Conservation (phyloP, 495 filamentous ascomycete genomes). For the Terfezia claveryi region DNA sequence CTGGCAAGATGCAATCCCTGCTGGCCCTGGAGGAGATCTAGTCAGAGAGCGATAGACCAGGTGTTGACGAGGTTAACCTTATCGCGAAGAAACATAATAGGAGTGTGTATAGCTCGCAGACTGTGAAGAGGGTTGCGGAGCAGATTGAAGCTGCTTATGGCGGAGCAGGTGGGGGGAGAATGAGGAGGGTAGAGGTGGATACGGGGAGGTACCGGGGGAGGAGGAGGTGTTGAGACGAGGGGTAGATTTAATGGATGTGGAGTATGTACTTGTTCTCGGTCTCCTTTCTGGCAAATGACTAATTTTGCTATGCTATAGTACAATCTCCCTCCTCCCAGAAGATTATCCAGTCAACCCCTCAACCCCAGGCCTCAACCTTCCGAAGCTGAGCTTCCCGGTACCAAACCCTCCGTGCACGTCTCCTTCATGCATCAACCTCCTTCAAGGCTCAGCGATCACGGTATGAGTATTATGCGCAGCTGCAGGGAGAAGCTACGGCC, state of each 20-base stretch:
- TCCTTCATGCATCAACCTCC: conserved; percentile 3
- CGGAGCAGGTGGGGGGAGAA: conserved; percentile 11
- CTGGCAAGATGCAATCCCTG: conserved; percentile 31
- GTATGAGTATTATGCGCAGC: conserved; percentile 17
- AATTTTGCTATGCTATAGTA: no score
- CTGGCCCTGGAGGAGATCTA: conserved; percentile 24
- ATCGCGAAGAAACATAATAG: conserved; percentile 46
- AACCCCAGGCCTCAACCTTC: not conserved
- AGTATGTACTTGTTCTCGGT: conserved; percentile 2
- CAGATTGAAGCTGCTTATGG: conserved; percentile 60
- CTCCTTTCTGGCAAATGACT: not conserved
- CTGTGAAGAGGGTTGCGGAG: conserved; percentile 57
- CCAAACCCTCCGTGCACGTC: conserved; percentile 13
- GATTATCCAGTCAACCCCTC: conserved; percentile 1
- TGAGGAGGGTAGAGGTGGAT: conserved; percentile 24
- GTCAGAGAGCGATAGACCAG: conserved; percentile 33
- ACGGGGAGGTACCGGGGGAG: conserved; percentile 22
- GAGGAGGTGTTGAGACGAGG: conserved; percentile 21
- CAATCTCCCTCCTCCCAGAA: no score
- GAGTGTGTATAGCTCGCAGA: conserved; percentile 50
- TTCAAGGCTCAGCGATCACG: conserved; percentile 11
- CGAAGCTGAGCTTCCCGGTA: conserved; percentile 8
- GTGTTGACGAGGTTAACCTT: conserved; percentile 40
- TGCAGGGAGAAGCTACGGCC: conserved; percentile 17
- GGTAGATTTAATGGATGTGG: conserved; percentile 21